Conservation (phyloP, 2,329 filamentous ascomycete species). For the Pyricularia pennisetigena region DNA sequence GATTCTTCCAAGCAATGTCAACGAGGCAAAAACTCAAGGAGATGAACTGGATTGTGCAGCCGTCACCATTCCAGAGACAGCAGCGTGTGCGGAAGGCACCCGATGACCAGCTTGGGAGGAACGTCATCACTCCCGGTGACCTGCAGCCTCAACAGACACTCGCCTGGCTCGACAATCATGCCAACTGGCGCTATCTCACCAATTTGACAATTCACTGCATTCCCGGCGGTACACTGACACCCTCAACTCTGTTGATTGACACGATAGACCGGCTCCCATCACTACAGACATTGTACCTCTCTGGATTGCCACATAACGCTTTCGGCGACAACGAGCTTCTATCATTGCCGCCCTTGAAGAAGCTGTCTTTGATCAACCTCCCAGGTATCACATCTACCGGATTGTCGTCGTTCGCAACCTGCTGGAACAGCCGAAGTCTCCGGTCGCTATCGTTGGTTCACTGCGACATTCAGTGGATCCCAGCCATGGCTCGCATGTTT, state of each 20-base stretch:
- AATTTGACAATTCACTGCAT: conserved; percentile 50
- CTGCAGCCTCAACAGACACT: conserved; percentile 26
- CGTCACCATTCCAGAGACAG: conserved; percentile 23
- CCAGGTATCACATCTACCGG: conserved; percentile 45
- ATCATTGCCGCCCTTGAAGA: conserved; percentile 42
- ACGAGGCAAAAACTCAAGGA: conserved; percentile 44
- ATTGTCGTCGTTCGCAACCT: conserved; percentile 46
- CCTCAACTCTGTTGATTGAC: conserved; percentile 39
- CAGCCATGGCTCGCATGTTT: conserved; percentile 48
- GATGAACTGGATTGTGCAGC: conserved; percentile 49
- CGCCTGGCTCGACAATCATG: conserved; percentile 31
- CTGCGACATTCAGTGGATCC: conserved; percentile 43
- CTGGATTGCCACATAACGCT: conserved; percentile 41
- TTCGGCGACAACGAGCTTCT: conserved; percentile 49
- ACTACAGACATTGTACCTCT: conserved; percentile 49
- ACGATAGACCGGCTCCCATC: conserved; percentile 40
- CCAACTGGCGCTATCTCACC: conserved; percentile 43
- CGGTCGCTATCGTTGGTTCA: conserved; percentile 44
- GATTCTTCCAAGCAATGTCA: conserved; percentile 48
- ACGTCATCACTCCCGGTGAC: conserved; percentile 18
- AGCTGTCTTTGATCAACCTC: conserved; percentile 45
- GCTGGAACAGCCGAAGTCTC: conserved; percentile 33
- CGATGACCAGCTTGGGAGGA: not conserved
- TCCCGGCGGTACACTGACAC: conserved; percentile 42
- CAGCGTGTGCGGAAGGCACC: conserved; percentile 14